Percentiles rank a stretch among this genome's conserved stretches.
These are phyloP conservation scores for Phallus indusiatus DNA, from an alignment of 768 basidiomycete genomes.

Conservation along the genomic window DNA sequence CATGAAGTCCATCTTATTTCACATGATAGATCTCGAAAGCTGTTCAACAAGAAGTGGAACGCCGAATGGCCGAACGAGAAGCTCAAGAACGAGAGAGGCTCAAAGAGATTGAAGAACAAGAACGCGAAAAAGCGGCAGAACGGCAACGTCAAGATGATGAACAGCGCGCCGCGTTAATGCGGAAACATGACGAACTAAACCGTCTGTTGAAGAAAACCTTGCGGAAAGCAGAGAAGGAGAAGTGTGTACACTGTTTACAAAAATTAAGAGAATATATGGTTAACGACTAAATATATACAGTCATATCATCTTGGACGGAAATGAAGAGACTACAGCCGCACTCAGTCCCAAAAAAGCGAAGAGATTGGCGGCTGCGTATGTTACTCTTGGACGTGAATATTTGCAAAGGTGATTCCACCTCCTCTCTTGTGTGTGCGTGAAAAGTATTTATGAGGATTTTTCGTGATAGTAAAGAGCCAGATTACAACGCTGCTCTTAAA, in stretches of 20 bases:
- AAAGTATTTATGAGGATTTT: background rate
- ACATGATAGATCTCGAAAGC: slow-evolving; percentile 52
- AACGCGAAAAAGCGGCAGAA: slow-evolving; percentile 17
- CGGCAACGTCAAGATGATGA: slow-evolving; percentile 31
- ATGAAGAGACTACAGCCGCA: slow-evolving; percentile 44
- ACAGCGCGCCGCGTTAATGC: slow-evolving; percentile 47
- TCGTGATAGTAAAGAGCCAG: slow-evolving; percentile 30
- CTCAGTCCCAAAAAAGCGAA: slow-evolving; percentile 62
- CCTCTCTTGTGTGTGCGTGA: background rate
- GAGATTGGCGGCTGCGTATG: slow-evolving; percentile 75
- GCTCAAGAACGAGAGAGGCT: slow-evolving; percentile 5
- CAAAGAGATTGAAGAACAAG: slow-evolving; percentile 28
- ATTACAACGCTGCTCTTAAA: slow-evolving; percentile 48
- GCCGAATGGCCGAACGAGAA: slow-evolving; percentile 41
- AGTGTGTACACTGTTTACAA: slow-evolving; percentile 36
- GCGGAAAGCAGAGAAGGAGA: slow-evolving; percentile 61
- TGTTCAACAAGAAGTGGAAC: slow-evolving; percentile 65
- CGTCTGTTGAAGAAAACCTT: slow-evolving; percentile 55
- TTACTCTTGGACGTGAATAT: slow-evolving; percentile 72
- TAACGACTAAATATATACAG: background rate
- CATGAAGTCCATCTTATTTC: background rate
- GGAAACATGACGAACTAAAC: slow-evolving; percentile 59
- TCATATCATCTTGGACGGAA: background rate
- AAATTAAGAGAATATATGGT: background rate
- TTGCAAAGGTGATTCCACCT: slow-evolving; percentile 58